A percentile compares a stretch with the other conserved stretches of the same genome.
phyloP scores from a whole-genome alignment of 805 yeast genomes.

The Vanderwaltozyma tropicalis region DNA sequence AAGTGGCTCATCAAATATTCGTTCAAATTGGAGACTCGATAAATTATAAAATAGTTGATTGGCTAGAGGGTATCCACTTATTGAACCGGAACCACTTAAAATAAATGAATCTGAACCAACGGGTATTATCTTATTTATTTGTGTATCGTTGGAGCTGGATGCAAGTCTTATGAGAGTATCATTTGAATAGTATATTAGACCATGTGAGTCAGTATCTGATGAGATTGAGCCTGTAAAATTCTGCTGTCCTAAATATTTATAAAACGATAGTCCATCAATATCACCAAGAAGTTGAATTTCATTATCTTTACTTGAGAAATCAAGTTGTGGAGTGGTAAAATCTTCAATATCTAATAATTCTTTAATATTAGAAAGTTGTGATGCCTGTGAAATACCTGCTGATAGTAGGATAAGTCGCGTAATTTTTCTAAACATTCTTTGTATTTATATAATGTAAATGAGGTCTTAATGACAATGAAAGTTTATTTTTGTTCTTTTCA shows the following conservation, averaged over 20 bases:
- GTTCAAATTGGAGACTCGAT: conserved; percentile 18
- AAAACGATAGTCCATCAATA: conserved; percentile 15
- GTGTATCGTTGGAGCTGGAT: conserved; percentile 8
- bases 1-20: conserved; percentile 18
- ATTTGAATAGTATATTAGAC: conserved; percentile 20
- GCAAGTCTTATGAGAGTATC: conserved; percentile 16
- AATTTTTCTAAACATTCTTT: neutral
- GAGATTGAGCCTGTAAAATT: conserved; percentile 19
- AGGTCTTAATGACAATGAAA: no score
- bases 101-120: conserved; percentile 27
- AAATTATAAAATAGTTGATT: conserved; percentile 29
- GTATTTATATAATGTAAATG: no score
- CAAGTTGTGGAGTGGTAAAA: conserved; percentile 8
- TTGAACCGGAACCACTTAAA: conserved; percentile 25
- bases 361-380: conserved; percentile 15
- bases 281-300: conserved; percentile 17
- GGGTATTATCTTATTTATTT: conserved; percentile 20
- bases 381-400: conserved; percentile 4
- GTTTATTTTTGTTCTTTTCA: no score
- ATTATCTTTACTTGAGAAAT: conserved; percentile 6
- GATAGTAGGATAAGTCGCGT: neutral
- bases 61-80: conserved; percentile 17
- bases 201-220: conserved; percentile 6
- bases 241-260: conserved; percentile 23
- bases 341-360: conserved; percentile 6